Conservation (phyloP, 2,329 filamentous ascomycete species). For the Aspergillus nomiae region DNA sequence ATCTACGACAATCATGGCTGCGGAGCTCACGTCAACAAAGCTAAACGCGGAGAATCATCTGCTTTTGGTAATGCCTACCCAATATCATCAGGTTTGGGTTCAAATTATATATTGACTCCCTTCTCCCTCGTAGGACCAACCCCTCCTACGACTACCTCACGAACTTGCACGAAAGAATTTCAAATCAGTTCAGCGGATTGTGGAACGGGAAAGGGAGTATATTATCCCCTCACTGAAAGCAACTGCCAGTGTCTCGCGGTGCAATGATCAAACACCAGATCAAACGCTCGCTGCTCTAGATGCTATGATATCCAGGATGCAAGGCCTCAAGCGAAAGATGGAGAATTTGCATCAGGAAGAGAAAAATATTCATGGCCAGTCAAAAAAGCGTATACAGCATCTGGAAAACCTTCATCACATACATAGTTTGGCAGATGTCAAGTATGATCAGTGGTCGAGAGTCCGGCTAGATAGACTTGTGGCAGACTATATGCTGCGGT, state of each 20-base stretch:
- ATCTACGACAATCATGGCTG: slow-evolving; percentile 35
- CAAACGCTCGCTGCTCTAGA: slow-evolving; percentile 82
- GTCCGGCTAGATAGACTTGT: slow-evolving; percentile 78
- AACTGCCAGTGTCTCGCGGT: slow-evolving; percentile 63
- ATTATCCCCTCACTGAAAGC: slow-evolving; percentile 53
- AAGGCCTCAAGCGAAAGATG: slow-evolving; percentile 86
- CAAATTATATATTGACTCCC: slow-evolving; percentile 12
- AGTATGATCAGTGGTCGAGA: slow-evolving; percentile 89
- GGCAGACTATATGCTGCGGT: slow-evolving; percentile 87
- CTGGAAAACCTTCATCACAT: slow-evolving; percentile 79
- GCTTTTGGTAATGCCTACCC: slow-evolving; percentile 42
- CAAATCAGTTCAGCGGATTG: slow-evolving; percentile 64
- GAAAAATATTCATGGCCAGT: slow-evolving; percentile 71
- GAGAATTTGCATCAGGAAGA: slow-evolving; percentile 77
- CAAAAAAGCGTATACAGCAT: slow-evolving; percentile 75
- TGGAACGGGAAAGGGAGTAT: slow-evolving; percentile 52
- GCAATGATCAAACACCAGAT: slow-evolving; percentile 62
- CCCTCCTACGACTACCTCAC: slow-evolving; percentile 86
- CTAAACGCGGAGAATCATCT: slow-evolving; percentile 54
- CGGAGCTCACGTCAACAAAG: slow-evolving; percentile 49
- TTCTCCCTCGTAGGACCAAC: slow-evolving; percentile 70
- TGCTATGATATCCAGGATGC: slow-evolving; percentile 80
- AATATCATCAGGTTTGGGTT: slow-evolving; percentile 8
- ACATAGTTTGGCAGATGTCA: slow-evolving; percentile 81
- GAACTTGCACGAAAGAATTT: slow-evolving; percentile 95